phyloP scores from a whole-genome alignment of 169 alveolate genomes.

The Toxoplasma gondii region DNA sequence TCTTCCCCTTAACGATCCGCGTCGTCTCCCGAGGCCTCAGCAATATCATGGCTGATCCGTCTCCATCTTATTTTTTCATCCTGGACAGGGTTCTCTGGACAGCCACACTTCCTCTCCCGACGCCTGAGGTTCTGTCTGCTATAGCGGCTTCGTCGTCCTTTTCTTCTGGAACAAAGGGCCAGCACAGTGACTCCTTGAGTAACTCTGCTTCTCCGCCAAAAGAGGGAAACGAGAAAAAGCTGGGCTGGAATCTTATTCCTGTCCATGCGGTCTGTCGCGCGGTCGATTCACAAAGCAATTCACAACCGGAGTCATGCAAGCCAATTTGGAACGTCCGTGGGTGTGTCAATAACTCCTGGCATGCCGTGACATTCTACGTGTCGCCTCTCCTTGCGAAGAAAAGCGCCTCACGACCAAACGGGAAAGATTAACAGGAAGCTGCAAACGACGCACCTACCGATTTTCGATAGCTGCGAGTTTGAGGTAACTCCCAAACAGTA shows the following conservation, averaged over 20 bases:
- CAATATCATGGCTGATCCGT: too few species aligned
- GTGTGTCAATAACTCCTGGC: conserved; percentile 29
- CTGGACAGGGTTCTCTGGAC: neutral
- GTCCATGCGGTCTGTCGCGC: conserved; percentile 6
- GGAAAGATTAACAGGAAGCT: too few species aligned
- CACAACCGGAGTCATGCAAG: conserved; percentile 21
- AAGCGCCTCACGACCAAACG: too few species aligned
- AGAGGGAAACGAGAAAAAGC: neutral
- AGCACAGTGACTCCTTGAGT: too few species aligned
- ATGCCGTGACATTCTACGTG: neutral
- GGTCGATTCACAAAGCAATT: conserved; percentile 9
- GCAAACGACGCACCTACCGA: too few species aligned
- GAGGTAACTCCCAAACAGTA: too few species aligned
- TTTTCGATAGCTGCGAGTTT: too few species aligned
- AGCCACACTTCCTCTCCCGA: neutral
- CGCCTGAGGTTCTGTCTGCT: neutral
- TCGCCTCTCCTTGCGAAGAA: neutral
- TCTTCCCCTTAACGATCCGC: too few species aligned
- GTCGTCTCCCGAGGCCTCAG: too few species aligned
- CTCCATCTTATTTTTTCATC: too few species aligned
- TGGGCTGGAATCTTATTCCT: neutral
- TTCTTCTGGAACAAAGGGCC: neutral
- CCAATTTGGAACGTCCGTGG: conserved; percentile 22
- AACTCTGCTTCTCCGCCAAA: too few species aligned
- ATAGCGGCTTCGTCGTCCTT: neutral